Conservation (phyloP, 1,284 basidiomycete genomes). For the Agaricales sp. region DNA sequence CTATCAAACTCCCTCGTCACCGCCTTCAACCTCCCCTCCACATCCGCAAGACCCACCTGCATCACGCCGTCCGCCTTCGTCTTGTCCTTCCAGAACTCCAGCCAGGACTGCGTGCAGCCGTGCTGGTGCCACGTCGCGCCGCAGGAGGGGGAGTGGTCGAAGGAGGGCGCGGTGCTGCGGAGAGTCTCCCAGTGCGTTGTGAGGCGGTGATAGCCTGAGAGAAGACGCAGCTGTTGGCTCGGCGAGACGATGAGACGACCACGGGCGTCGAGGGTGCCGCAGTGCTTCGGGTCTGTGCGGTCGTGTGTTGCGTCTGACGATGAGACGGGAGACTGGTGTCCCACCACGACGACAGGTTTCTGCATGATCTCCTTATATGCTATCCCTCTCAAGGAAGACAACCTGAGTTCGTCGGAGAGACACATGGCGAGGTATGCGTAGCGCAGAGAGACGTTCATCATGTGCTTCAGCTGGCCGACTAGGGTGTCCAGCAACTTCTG, state of each 20-base stretch:
- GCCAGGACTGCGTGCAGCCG: constrained; percentile 54
- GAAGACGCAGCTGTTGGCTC: constrained; percentile 48
- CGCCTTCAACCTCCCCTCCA: constrained; percentile 46
- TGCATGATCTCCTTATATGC: constrained; percentile 63
- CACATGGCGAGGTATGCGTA: constrained; percentile 60
- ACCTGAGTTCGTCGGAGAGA: constrained; percentile 49
- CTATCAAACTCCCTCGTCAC: constrained; percentile 54
- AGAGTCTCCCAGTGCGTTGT: constrained; percentile 52
- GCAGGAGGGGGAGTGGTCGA: constrained; percentile 51
- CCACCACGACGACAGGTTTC: too few relatives aligned
- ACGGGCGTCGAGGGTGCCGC: constrained; percentile 15
- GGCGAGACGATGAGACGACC: constrained; percentile 36
- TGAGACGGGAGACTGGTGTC: too few relatives aligned
- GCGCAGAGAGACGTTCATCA: background rate
- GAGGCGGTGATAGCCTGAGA: constrained; percentile 56
- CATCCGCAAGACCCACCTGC: constrained; percentile 45
- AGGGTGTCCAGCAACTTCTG: constrained; percentile 62
- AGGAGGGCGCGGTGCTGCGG: constrained; percentile 38
- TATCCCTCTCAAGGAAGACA: constrained; percentile 26
- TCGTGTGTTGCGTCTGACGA: constrained; percentile 3
- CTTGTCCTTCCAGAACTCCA: constrained; percentile 62
- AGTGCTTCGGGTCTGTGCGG: constrained; percentile 6
- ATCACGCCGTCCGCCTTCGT: constrained; percentile 49
- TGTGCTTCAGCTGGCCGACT: constrained; percentile 24
- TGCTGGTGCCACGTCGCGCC: constrained; percentile 59